phyloP scores from a whole-genome alignment of 257 asterid species.

The Echites panduratus region DNA sequence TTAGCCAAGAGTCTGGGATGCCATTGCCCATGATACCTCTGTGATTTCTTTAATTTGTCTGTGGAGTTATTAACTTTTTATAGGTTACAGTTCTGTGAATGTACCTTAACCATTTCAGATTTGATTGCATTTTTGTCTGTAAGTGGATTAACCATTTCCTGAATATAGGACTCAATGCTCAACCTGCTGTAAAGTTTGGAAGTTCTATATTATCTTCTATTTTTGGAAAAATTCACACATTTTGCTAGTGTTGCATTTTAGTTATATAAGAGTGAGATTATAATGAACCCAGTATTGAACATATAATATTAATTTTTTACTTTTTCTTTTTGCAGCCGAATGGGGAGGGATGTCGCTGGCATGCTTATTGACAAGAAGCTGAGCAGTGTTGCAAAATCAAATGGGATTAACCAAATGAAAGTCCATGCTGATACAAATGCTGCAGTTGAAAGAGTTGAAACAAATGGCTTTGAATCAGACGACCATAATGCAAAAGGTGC shows the following conservation, averaged over 20 bases:
- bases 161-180: neutral
- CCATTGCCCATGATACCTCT: neutral
- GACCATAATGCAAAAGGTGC: constrained; percentile 26
- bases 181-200: neutral
- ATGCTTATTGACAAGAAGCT: constrained; percentile 37
- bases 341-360: constrained; percentile 57
- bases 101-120: neutral
- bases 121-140: neutral
- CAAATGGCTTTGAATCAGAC: constrained; percentile 27
- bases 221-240: neutral
- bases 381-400: constrained; percentile 25
- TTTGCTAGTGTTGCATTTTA: neutral
- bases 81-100: neutral
- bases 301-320: neutral
- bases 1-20: neutral
- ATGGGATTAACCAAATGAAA: constrained; percentile 29
- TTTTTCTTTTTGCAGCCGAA: constrained; percentile 29
- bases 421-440: constrained; percentile 36
- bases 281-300: neutral
- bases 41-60: neutral
- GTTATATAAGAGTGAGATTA: neutral
- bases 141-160: neutral
- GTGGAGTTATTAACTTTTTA: neutral
- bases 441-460: constrained; percentile 26
- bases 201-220: neutral